Evolutionary conservation across 768 basidiomycete genomes (phyloP), one percentile per base, ranked within the genome.

Genomic region (Panaeolus papilionaceus): DNA sequence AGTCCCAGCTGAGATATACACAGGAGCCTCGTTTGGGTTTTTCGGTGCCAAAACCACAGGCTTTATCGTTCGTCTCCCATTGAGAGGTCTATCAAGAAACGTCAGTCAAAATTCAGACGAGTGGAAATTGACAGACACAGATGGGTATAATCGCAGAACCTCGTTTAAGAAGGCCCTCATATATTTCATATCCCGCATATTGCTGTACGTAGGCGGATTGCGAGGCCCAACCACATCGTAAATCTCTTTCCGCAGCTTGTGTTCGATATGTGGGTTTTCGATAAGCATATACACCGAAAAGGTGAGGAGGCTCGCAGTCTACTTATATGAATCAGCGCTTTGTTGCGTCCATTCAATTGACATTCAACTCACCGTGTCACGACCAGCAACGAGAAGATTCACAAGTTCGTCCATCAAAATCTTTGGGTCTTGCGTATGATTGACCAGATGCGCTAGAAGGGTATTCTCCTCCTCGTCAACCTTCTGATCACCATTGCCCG

Each of bases 301-400:
- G 0, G 84, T 82, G 18, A 86, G 70, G 2, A 78, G 74, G 11
- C 74, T 75, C 5, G 82, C 78, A 1, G 84, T 85, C 81, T 82
- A 23, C 23, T 23, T 23, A 64, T 39, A 42, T 7, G n/a, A 33
- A 33, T 33, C 33, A 9, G 33, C 33, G 26, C 37, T 51, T 37
- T n/a, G 33, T 4, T 14, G 44, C 20, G 47, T 23, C 18, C 5
- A 47, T 18, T 20, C 8, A 33, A 33, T n/a, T 38, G 4, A 23
- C 45, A n/a, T 37, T n/a, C 63, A 5, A 72, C 79, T 33, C 64
- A 83, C 83, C 2, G 88, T 90, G 67, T 90, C 89, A 38, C 86
- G 80, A 8, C 85, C 87, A 23, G 88, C 87, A 28, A 89, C 79
- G 14, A 87, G 75, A 47, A 89, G 84, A 68, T 88, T 88, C n/a